Base-by-base conservation (phyloP, 805 yeast species). In the Myxozyma lipomycoides region DNA sequence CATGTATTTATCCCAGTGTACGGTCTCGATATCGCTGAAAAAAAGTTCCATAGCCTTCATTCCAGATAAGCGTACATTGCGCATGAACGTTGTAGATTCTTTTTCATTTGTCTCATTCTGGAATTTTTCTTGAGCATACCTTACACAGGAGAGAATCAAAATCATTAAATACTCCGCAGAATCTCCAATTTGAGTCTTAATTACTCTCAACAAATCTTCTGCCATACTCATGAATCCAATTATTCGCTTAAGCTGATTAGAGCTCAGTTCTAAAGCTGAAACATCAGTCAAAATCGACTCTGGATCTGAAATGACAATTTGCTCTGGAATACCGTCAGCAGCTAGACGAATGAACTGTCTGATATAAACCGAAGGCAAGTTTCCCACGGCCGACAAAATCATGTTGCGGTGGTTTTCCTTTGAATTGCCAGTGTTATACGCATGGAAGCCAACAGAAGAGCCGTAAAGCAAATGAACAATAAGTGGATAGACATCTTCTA, bases 401-500 rank as follows among this genome's bases (percentile, higher is more conserved):
- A 93, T 86, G 60, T 74, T 76, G 56, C 87, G 84, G 58, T 85
- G 77, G 28, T 89, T 82, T 48, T 79, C 77, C 62, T 86, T 86
- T 25, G 82, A 77, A 52, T 87, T 88, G 64, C 85, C 82, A 1
- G 78, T 71, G 48, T 73, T 77, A 36, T 55, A 53, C 3, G 89
- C 58, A 34, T 36, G 34, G 21, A 32, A 26, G 15, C 62, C 57
- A 28, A 53, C 36, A 19, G 56, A 87, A 50, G 95, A 76, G 6
- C 98, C 98, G 67, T 83, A 91, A 19, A 93, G 70, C 23, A 93
- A 83, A 58, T 96, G 71, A 43, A 89, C 64, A 3, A 89, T 75
- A 26, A 86, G 62, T 1, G 95, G 93, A 78, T 88, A 78, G 2
- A 91, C 74, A 1, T 55, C 66, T 1, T 65, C 70, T 15, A 76